Evolutionary conservation across 2,329 filamentous ascomycete species (phyloP).

Genomic region (Nigrograna mackinnonii): DNA sequence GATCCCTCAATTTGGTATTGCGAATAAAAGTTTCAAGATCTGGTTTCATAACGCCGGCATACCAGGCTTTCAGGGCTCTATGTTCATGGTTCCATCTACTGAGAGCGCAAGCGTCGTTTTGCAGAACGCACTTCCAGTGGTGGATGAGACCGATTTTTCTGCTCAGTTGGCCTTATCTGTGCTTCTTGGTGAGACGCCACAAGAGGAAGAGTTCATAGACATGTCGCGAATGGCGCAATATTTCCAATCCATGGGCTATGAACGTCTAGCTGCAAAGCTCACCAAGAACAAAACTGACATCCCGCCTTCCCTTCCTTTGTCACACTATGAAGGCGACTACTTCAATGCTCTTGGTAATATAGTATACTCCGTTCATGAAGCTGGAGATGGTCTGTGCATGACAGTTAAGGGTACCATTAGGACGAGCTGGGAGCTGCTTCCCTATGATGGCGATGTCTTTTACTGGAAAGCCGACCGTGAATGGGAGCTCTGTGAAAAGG

Average conservation of each 20-base stretch:
- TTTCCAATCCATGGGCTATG: conserved; percentile 2
- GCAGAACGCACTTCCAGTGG: conserved; percentile 12
- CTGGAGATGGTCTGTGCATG: background rate
- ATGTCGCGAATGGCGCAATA: background rate
- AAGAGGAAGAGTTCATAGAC: background rate
- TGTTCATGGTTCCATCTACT: conserved; percentile 11
- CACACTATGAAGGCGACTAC: conserved; percentile 9
- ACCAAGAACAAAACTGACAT: conserved; percentile 2
- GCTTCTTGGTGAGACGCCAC: conserved; percentile 4
- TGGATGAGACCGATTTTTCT: conserved; percentile 14
- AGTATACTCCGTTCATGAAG: background rate
- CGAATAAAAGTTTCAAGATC: no score
- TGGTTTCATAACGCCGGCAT: no score
- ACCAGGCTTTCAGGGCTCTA: conserved; percentile 4
- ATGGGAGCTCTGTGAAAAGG: conserved; percentile 1
- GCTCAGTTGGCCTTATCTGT: conserved; percentile 11
- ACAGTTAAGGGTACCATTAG: background rate
- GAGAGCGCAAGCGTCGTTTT: conserved; percentile 14
- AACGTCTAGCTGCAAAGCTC: background rate
- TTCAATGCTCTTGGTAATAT: conserved; percentile 1
- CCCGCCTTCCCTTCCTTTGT: conserved; percentile 4
- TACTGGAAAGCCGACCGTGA: conserved; percentile 12
- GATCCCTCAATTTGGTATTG: no score
- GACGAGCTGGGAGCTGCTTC: conserved; percentile 5
- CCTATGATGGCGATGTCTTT: conserved; percentile 13